Evolutionary conservation across 2,329 filamentous ascomycete species (phyloP).

Genomic region (Macrophomina pseudophaseolina): DNA sequence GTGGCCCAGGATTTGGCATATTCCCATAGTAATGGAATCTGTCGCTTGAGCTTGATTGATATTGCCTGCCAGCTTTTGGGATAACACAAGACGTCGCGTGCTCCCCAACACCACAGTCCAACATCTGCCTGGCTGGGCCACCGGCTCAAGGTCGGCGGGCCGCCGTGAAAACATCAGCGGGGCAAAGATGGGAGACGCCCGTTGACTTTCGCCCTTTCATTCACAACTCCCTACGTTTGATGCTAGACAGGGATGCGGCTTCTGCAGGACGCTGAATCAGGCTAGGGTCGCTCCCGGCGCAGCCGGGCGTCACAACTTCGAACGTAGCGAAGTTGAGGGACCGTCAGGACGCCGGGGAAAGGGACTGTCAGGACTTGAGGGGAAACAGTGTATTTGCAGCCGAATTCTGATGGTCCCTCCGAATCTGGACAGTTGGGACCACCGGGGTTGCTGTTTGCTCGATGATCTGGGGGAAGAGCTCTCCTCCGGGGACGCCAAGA

Average conservation of each 20-base stretch:
- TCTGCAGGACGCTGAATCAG: neutral
- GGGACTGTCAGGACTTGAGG: neutral
- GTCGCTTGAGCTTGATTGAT: too few species aligned
- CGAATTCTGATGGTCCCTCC: neutral
- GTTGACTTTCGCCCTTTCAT: neutral
- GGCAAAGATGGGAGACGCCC: neutral
- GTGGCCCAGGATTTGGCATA: neutral
- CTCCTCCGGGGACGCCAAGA: neutral
- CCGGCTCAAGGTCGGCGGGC: constrained; percentile 1
- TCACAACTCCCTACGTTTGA: constrained; percentile 12
- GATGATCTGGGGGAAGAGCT: neutral
- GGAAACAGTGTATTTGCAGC: neutral
- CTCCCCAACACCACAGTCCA: too few species aligned
- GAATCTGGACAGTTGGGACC: neutral
- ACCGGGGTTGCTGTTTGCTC: neutral
- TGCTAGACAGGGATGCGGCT: neutral
- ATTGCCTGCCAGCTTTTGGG: too few species aligned
- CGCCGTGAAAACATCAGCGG: constrained; percentile 1
- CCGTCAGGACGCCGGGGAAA: neutral
- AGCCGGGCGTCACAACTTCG: neutral
- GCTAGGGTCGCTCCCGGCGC: neutral
- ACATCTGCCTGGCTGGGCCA: neutral
- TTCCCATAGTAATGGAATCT: too few species aligned
- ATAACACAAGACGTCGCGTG: too few species aligned
- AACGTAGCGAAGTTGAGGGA: neutral